Conservation (phyloP, 306 rosid genomes). For the Ziziphus jujuba region DNA sequence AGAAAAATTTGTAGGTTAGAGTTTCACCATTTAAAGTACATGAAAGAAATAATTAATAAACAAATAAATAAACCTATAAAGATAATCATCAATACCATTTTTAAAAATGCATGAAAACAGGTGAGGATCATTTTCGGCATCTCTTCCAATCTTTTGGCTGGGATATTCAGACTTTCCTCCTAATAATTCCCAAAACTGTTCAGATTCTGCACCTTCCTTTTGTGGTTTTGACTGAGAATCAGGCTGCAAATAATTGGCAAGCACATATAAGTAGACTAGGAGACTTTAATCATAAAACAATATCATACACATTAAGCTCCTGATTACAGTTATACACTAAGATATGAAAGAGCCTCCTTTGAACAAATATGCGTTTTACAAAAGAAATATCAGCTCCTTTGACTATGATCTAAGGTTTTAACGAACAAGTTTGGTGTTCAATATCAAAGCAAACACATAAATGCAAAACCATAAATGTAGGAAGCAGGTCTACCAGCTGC, state of each 20-base stretch:
- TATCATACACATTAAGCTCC: conserved; percentile 8
- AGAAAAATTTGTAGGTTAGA: conserved; percentile 21
- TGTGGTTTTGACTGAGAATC: conserved; percentile 72
- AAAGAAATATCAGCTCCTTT: conserved; percentile 18
- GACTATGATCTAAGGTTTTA: not conserved
- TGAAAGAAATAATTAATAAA: conserved; percentile 10
- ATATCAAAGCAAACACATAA: conserved; percentile 8
- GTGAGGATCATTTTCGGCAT: conserved; percentile 70
- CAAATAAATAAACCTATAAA: conserved; percentile 13
- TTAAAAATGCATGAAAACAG: conserved; percentile 78
- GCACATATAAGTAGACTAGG: conserved; percentile 33
- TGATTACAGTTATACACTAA: conserved; percentile 6
- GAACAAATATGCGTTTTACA: conserved; percentile 2
- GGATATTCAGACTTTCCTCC: conserved; percentile 81
- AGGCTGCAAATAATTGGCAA: conserved; percentile 71
- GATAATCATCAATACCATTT: conserved; percentile 48
- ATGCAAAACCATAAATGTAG: not conserved
- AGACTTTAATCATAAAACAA: conserved; percentile 20
- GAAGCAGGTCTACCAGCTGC: conserved; percentile 10
- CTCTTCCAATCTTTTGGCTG: conserved; percentile 76
- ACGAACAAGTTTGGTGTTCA: not conserved
- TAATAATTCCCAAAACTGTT: conserved; percentile 86
- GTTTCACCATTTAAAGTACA: conserved; percentile 21
- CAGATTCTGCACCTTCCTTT: conserved; percentile 86
- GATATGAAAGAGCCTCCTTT: conserved; percentile 2